A percentile compares a stretch with the other conserved stretches of the same genome.
Conservation (phyloP, 2,329 filamentous ascomycete species). For the Aspergillus novoparasiticus region DNA sequence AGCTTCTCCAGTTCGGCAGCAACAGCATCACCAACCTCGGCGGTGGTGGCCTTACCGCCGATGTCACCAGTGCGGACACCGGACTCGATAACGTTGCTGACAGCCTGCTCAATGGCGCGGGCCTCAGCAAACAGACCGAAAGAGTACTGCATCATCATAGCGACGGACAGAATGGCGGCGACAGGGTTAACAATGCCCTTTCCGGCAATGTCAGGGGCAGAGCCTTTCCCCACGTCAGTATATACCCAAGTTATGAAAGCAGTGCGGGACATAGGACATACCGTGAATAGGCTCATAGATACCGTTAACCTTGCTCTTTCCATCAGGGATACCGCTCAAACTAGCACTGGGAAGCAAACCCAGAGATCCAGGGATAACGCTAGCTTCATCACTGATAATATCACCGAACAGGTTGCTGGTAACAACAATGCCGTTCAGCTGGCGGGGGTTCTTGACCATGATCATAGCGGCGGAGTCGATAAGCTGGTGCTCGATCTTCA, state of each 20-base stretch:
- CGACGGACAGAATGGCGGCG: constrained; percentile 85
- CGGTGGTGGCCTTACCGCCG: constrained; percentile 73
- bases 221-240: constrained; percentile 56
- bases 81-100: constrained; percentile 75
- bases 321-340: constrained; percentile 82
- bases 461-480: constrained; percentile 98
- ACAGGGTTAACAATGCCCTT: constrained; percentile 90
- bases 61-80: constrained; percentile 83
- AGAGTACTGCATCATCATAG: constrained; percentile 96
- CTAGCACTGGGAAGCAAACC: constrained; percentile 87
- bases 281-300: constrained; percentile 98
- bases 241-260: constrained; percentile 8
- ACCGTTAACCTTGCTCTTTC: constrained; percentile 81
- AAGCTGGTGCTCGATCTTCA: constrained; percentile 83
- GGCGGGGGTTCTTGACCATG: constrained; percentile 89
- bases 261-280: constrained; percentile 42
- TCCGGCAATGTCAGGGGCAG: constrained; percentile 90
- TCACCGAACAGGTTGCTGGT: constrained; percentile 95
- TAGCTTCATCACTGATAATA: constrained; percentile 94
- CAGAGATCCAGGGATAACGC: constrained; percentile 87
- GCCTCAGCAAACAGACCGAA: constrained; percentile 78
- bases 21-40: constrained; percentile 81
- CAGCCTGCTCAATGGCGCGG: constrained; percentile 76
- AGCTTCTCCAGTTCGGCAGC: constrained; percentile 72
- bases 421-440: constrained; percentile 86